phyloP scores from a whole-genome alignment of 2,329 filamentous ascomycete species.

The Chrysoporthe puriensis region DNA sequence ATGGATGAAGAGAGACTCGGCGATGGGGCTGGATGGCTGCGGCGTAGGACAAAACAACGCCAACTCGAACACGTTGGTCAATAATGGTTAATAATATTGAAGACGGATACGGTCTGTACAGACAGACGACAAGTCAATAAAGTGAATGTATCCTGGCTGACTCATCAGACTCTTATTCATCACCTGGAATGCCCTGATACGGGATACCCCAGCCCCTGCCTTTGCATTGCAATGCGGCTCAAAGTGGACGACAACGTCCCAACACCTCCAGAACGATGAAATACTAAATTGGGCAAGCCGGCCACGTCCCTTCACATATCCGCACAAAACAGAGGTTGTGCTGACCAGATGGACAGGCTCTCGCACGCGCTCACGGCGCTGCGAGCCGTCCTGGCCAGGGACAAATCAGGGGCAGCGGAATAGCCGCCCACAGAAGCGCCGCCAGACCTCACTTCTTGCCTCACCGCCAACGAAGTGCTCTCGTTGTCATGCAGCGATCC shows the following conservation, averaged over 20 bases:
- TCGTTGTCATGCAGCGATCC: neutral
- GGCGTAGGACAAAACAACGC: neutral
- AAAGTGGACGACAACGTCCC: neutral
- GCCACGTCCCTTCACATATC: neutral
- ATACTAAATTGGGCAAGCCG: neutral
- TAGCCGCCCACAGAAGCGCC: constrained; percentile 30
- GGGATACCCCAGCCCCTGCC: neutral
- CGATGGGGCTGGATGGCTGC: neutral
- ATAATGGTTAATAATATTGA: neutral
- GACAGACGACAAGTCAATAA: neutral
- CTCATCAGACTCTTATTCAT: neutral
- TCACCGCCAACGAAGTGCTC: constrained; percentile 13
- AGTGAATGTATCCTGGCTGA: neutral
- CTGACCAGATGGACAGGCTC: constrained; percentile 18
- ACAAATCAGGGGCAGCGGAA: constrained; percentile 24
- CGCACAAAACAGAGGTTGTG: neutral
- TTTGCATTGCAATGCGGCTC: neutral
- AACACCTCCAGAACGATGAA: neutral
- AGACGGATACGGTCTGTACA: too few relatives aligned
- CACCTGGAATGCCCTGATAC: neutral
- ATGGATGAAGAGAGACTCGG: too few relatives aligned
- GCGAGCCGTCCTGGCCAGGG: constrained; percentile 6
- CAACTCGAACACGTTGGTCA: neutral
- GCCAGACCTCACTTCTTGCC: constrained; percentile 5
- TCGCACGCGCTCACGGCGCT: neutral